Evolutionary conservation across 2,329 filamentous ascomycete species (phyloP).

Genomic region (Microsporum canis): DNA sequence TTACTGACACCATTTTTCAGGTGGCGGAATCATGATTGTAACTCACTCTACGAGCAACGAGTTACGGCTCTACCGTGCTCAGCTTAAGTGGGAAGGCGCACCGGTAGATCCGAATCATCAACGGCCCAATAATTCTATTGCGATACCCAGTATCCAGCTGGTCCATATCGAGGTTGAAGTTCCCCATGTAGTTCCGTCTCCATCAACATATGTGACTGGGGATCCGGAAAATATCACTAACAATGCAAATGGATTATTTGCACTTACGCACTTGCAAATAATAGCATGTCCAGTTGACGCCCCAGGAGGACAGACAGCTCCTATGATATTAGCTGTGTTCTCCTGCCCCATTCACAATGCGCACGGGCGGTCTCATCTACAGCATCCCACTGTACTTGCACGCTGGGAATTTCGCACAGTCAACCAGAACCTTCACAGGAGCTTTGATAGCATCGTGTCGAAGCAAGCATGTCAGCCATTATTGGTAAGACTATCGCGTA

Average conservation of each 20-base stretch:
- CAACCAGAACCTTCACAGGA: conserved; percentile 56
- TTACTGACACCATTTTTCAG: background rate
- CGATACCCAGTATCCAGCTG: conserved; percentile 29
- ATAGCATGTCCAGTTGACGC: conserved; percentile 55
- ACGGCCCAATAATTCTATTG: conserved; percentile 19
- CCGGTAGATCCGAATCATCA: conserved; percentile 23
- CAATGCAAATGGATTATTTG: conserved; percentile 35
- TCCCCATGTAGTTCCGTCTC: conserved; percentile 23
- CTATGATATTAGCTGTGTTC: conserved; percentile 57
- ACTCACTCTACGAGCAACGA: conserved; percentile 50
- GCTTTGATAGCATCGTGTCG: conserved; percentile 63
- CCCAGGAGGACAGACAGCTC: conserved; percentile 39
- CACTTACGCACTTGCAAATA: conserved; percentile 64
- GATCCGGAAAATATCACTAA: conserved; percentile 17
- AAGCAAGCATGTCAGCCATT: conserved; percentile 46
- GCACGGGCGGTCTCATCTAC: conserved; percentile 45
- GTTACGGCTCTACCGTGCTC: conserved; percentile 61
- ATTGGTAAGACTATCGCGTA: conserved; percentile 20
- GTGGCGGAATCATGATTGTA: conserved; percentile 25
- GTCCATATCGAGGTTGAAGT: conserved; percentile 29
- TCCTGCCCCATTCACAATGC: conserved; percentile 46
- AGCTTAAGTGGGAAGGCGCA: conserved; percentile 57
- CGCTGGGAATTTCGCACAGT: conserved; percentile 67
- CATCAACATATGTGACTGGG: conserved; percentile 18
- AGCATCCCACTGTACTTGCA: conserved; percentile 62